Base-by-base conservation (phyloP, 768 basidiomycete species). In the Suillus decipiens region DNA sequence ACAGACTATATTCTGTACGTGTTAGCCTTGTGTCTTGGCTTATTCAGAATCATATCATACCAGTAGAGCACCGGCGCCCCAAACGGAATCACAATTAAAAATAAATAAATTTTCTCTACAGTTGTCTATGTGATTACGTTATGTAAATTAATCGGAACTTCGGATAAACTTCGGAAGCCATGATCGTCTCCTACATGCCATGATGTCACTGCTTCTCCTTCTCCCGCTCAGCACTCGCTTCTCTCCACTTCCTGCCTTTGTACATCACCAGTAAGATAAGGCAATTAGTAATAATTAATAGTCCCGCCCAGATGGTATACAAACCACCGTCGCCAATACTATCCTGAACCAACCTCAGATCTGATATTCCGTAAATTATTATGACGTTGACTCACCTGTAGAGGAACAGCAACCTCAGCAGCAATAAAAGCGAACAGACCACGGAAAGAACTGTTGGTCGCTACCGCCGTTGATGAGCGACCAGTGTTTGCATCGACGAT, bases 401-500 rank as follows among this genome's bases (percentile, higher is more conserved):
- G 79, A 0, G 93, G 92, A 2, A 92, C 85, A 0, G 90, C 89
- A n/a, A 90, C 79, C 72, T 95, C 92, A 1, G 85, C 85, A 1
- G 86, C 86, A 12, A 90, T 70, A 71, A 90, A 90, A 10, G 89
- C 92, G 17, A 81, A 75, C 3, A 82, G 43, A 0, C 94, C 93
- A 48, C 94, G 83, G 71, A 89, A 90, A 42, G 82, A 82, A 60
- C 89, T 90, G 71, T 96, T 96, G 48, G 80, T 75, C 0, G 94
- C 92, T 10, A 86, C 84, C 0, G 90, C 92, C 2, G 86, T 86
- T 1, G 92, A 89, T 1, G 92, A 92, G 10, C 90, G 84, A 8
- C 95, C 95, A 8, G 79, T 77, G 70, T 96, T 96, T 8, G 92
- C 86, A 69, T 96, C 95, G 19, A 95, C 92, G 48, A 95, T 84